Evolutionary conservation across 805 yeast species (phyloP).

Genomic region (Ogataea minuta): DNA sequence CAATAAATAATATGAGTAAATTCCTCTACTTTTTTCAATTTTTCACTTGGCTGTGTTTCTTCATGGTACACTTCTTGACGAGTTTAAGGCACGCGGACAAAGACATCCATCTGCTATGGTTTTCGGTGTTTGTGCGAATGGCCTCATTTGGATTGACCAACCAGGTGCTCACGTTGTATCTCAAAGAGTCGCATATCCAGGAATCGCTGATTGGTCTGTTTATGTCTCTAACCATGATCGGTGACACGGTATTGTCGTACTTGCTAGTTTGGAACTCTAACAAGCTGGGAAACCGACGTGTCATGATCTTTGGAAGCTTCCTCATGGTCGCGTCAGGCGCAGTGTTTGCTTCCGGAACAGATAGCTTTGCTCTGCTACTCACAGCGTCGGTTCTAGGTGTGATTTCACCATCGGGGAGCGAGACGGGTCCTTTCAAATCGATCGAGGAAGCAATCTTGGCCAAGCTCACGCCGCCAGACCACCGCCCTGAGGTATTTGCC

Average conservation of each 20-base stretch:
- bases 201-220: constrained; percentile 69
- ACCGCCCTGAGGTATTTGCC: constrained; percentile 73
- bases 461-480: constrained; percentile 63
- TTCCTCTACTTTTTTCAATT: not conserved
- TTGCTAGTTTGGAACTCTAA: constrained; percentile 77
- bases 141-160: constrained; percentile 76
- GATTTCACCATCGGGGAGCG: constrained; percentile 85
- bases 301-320: constrained; percentile 60
- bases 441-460: constrained; percentile 84
- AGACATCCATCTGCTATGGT: constrained; percentile 66
- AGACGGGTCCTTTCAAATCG: constrained; percentile 86
- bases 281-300: constrained; percentile 60
- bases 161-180: constrained; percentile 69
- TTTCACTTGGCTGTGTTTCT: constrained; percentile 4
- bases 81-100: constrained; percentile 33
- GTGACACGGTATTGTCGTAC: constrained; percentile 74
- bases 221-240: constrained; percentile 77
- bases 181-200: constrained; percentile 51
- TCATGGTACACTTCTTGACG: constrained; percentile 34
- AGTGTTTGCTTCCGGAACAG: constrained; percentile 52
- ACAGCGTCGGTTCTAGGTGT: constrained; percentile 80
- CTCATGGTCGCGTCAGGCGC: constrained; percentile 70
- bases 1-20: no score
- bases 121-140: constrained; percentile 67
- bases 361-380: constrained; percentile 54